phyloP scores from a whole-genome alignment of 257 asterid genomes.

The Gentiana dahurica region DNA sequence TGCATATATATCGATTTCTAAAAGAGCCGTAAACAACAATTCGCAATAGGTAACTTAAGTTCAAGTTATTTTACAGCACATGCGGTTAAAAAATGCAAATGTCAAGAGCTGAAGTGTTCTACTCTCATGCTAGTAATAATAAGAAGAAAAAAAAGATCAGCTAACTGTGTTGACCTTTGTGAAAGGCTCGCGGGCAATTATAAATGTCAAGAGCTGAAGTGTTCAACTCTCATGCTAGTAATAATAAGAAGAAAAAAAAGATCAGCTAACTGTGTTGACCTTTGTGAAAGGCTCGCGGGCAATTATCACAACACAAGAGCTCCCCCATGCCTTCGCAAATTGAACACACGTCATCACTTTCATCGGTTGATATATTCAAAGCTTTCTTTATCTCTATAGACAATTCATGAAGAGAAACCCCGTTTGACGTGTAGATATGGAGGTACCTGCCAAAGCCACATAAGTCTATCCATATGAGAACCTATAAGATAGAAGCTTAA shows the following conservation, averaged over 20 bases:
- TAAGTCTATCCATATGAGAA: not conserved
- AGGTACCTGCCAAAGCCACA: slow-evolving; percentile 41
- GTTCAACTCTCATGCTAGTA: not conserved
- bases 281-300: slow-evolving; percentile 84
- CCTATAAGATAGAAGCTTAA: not conserved
- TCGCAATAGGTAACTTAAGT: too few relatives aligned
- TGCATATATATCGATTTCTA: too few relatives aligned
- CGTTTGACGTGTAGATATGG: slow-evolving; percentile 71
- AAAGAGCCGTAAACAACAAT: too few relatives aligned
- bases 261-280: slow-evolving; percentile 26
- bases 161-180: slow-evolving; percentile 35
- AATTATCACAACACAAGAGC: slow-evolving; percentile 71
- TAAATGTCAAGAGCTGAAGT: not conserved
- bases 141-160: not conserved
- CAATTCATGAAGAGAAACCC: slow-evolving; percentile 65
- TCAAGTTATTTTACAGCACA: too few relatives aligned
- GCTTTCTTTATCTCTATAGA: slow-evolving; percentile 41
- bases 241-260: slow-evolving; percentile 1
- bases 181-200: slow-evolving; percentile 85
- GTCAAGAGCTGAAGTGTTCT: too few relatives aligned
- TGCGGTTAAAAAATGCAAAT: too few relatives aligned
- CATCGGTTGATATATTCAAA: slow-evolving; percentile 31
- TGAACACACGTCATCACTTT: slow-evolving; percentile 83
- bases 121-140: not conserved
- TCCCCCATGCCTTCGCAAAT: slow-evolving; percentile 73